phyloP scores from a whole-genome alignment of 805 yeast genomes.

The Starmerella bombicola region DNA sequence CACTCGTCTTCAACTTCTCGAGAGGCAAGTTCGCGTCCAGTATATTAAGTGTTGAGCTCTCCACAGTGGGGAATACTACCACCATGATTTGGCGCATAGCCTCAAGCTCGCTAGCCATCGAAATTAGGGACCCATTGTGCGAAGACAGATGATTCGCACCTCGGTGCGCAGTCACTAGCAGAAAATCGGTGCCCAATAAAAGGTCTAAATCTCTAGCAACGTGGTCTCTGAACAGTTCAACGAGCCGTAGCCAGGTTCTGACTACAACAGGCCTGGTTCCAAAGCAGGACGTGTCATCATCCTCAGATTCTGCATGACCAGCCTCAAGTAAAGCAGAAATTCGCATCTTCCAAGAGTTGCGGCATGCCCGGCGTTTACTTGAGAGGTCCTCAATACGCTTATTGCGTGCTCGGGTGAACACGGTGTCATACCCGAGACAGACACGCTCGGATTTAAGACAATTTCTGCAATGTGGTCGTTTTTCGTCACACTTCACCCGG shows the following conservation, averaged over 20 bases:
- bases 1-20: constrained; percentile 28
- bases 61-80: constrained; percentile 17
- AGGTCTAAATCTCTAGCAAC: constrained; percentile 18
- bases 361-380: constrained; percentile 4
- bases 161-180: constrained; percentile 16
- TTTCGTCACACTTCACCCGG: constrained; percentile 64
- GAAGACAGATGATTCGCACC: constrained; percentile 11
- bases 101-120: constrained; percentile 27
- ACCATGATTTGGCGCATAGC: constrained; percentile 26
- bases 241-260: background rate
- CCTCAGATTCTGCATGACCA: background rate
- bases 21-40: constrained; percentile 17
- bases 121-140: constrained; percentile 6
- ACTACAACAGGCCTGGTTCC: background rate
- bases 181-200: constrained; percentile 21
- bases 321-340: background rate
- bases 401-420: constrained; percentile 20
- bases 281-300: background rate
- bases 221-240: background rate
- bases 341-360: constrained; percentile 1
- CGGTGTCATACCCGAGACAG: constrained; percentile 53
- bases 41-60: constrained; percentile 11
- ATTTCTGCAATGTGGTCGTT: constrained; percentile 55
- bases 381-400: constrained; percentile 7
- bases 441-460: constrained; percentile 53